These are phyloP conservation scores for Solanum chacoense DNA, from an alignment of 305 asterid species.

Conservation along the genomic window DNA sequence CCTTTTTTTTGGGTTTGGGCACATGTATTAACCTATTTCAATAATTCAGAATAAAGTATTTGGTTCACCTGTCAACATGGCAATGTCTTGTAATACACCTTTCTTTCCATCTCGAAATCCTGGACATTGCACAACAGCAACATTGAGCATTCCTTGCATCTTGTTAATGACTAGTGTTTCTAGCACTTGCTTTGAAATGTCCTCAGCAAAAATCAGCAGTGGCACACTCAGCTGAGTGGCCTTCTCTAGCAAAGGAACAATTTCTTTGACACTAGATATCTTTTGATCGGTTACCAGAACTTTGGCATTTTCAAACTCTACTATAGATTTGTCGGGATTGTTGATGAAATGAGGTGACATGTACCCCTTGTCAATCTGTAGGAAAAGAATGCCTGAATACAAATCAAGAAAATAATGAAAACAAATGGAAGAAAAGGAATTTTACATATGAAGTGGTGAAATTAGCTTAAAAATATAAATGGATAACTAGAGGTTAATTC, in stretches of 20 bases:
- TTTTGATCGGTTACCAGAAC: conserved; percentile 82
- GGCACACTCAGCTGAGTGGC: conserved; percentile 82
- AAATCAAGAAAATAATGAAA: conserved; percentile 52
- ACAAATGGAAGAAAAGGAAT: conserved; percentile 20
- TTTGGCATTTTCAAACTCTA: conserved; percentile 75
- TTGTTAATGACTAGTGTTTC: conserved; percentile 74
- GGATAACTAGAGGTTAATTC: neutral
- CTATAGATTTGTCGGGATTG: conserved; percentile 54
- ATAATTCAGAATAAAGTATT: neutral
- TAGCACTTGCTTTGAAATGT: conserved; percentile 62
- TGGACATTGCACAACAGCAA: conserved; percentile 82
- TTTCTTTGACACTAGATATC: conserved; percentile 48
- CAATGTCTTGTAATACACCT: conserved; percentile 81
- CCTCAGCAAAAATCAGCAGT: conserved; percentile 80
- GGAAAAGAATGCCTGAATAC: conserved; percentile 78
- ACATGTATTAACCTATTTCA: neutral
- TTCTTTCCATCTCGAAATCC: conserved; percentile 70
- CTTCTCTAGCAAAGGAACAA: conserved; percentile 89
- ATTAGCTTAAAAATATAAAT: neutral
- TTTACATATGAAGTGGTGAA: neutral
- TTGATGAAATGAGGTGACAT: conserved; percentile 85
- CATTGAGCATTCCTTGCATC: conserved; percentile 57
- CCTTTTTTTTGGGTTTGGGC: neutral
- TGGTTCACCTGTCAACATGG: conserved; percentile 79
- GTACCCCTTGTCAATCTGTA: conserved; percentile 96